phyloP scores from a whole-genome alignment of 2,329 filamentous ascomycete species.

The Fusarium sp. region DNA sequence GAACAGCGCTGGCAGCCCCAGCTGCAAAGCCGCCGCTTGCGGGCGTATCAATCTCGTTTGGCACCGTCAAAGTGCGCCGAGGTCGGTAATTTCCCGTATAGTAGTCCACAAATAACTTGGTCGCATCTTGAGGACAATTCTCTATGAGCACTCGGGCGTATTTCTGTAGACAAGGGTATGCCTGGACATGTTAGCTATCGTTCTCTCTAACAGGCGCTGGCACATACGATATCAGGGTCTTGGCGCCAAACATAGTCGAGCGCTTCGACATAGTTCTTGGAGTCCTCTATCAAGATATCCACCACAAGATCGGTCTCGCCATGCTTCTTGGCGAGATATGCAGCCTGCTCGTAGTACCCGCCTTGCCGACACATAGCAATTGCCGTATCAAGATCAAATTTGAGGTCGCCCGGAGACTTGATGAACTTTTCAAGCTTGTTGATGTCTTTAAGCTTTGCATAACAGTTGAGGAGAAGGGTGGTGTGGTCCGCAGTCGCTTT shows the following conservation, averaged over 20 bases:
- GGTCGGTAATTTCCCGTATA: conserved; percentile 88
- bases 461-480: conserved; percentile 93
- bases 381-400: conserved; percentile 96
- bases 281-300: conserved; percentile 95
- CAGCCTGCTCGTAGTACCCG: conserved; percentile 95
- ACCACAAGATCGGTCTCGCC: conserved; percentile 93
- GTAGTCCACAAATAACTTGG: conserved; percentile 90
- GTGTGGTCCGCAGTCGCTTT: conserved; percentile 96
- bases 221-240: conserved; percentile 76
- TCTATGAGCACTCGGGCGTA: conserved; percentile 92
- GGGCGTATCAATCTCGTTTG: conserved; percentile 49
- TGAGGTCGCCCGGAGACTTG: conserved; percentile 91
- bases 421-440: conserved; percentile 97
- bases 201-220: too few relatives aligned
- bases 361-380: conserved; percentile 98
- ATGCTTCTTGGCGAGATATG: conserved; percentile 93
- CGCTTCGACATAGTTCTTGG: conserved; percentile 88
- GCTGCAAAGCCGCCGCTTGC: conserved; percentile 58
- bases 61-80: conserved; percentile 64
- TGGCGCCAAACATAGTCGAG: conserved; percentile 91
- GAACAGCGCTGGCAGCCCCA: conserved; percentile 78
- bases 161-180: conserved; percentile 91
- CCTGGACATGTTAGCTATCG: conserved; percentile 59
- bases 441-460: conserved; percentile 97
- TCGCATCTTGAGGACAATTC: conserved; percentile 83